Evolutionary conservation across 1,139 yeast genomes (phyloP), one percentile per base, ranked within the genome.

Genomic region (Trichomonascaceae sp.): DNA sequence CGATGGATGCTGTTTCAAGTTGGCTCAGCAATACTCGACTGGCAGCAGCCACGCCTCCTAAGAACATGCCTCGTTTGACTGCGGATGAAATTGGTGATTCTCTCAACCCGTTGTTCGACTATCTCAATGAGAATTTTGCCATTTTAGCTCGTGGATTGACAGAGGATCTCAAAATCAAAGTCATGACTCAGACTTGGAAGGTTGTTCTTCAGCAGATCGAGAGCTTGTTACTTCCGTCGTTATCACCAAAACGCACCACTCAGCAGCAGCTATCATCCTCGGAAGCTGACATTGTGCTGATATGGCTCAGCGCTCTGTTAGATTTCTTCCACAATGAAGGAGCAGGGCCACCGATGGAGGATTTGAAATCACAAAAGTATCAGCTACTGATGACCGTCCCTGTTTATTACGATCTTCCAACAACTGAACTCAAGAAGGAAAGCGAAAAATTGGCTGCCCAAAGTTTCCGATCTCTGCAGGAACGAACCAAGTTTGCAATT

Each of bases 281-380:
- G 45, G 96, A 89, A 65, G 73, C 86, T 45, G 90, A 85, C 55
- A 80, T 85, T 1, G 81, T 87, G 0, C 83, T 85, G 59, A 76
- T 81, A 0, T 89, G 96, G 96, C 68, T 87, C 20, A 76, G 81
- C 53, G 76, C 84, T 10, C 70, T 87, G 41, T 70, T 81, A 53
- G 89, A 83, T 57, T 88, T 87, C 66, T 88, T 89, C 70, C 83
- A 88, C 65, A 85, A 87, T 63, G 84, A 80, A 55, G 96, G 96
- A 0, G 85, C 85, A 51, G 96, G 96, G 0, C 95, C 95, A 0
- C 80, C 90, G 0, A 65, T 87, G 45, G 83, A 79, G 58, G 81
- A 80, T 10, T 71, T 88, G 63, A 84, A 83, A 60, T 81, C 82
- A 55, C 81, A 78, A 49, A 79, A 79, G 44, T 87, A 85, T 65